Conservation (phyloP, 2,329 filamentous ascomycete species). For the Fusarium humuli region DNA sequence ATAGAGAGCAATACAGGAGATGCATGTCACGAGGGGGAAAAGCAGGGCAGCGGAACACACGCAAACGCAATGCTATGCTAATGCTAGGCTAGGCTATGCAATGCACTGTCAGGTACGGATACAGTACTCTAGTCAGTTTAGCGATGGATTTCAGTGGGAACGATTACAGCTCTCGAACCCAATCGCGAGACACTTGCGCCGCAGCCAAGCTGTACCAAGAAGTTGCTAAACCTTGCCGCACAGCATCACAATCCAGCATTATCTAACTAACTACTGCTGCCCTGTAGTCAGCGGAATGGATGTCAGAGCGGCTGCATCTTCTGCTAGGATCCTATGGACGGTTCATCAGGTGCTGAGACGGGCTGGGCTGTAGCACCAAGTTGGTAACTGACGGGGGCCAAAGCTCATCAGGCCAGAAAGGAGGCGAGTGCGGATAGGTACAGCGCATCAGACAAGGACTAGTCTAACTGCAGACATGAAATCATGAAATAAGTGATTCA, state of each 20-base stretch:
- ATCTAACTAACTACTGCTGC: neutral
- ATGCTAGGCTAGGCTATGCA: neutral
- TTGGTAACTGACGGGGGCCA: constrained; percentile 26
- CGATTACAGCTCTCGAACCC: neutral
- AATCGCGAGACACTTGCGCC: constrained; percentile 23
- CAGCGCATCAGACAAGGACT: neutral
- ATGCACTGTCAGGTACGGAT: constrained; percentile 2
- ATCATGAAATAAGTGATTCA: neutral
- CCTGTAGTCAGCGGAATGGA: constrained; percentile 11
- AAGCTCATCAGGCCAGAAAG: constrained; percentile 27
- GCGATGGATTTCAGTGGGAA: constrained; percentile 21
- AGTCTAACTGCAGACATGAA: neutral
- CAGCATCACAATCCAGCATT: constrained; percentile 6
- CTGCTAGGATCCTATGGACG: constrained; percentile 22
- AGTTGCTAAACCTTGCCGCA: constrained; percentile 8
- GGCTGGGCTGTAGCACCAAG: constrained; percentile 13
- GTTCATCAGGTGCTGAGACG: constrained; percentile 13
- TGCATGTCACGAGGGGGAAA: constrained; percentile 38
- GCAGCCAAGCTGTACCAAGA: constrained; percentile 22
- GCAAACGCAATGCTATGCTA: neutral
- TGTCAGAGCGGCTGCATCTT: constrained; percentile 32
- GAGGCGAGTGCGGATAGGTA: constrained; percentile 7
- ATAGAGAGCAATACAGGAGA: constrained; percentile 22
- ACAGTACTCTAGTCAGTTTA: neutral
- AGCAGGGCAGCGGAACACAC: constrained; percentile 26